Percentiles rank a stretch among this genome's conserved stretches.
These are phyloP conservation scores for Fusarium cicatricum DNA, from an alignment of 2,329 filamentous ascomycete genomes.

Conservation along the genomic window DNA sequence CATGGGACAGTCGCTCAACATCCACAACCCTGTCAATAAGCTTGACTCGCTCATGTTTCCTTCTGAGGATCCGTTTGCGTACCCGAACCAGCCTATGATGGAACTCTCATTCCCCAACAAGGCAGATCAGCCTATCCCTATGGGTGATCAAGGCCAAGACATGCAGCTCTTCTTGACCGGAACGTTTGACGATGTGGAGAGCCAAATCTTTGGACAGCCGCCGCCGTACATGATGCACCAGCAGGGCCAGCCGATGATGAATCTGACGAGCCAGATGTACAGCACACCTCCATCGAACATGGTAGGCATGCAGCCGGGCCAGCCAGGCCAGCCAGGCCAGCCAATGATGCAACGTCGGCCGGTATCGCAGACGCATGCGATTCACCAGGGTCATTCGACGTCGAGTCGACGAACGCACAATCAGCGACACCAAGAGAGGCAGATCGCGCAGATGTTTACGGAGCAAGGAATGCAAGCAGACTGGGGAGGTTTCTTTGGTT, in stretches of 20 bases:
- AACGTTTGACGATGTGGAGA: slow-evolving; percentile 72
- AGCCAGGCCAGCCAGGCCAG: slow-evolving; percentile 47
- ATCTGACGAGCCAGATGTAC: slow-evolving; percentile 55
- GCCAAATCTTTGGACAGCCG: slow-evolving; percentile 74
- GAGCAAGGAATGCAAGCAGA: slow-evolving; percentile 56
- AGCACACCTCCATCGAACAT: slow-evolving; percentile 49
- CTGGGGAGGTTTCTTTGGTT: slow-evolving; percentile 58
- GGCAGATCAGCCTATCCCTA: slow-evolving; percentile 45
- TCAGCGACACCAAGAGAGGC: slow-evolving; percentile 48
- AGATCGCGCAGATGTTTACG: slow-evolving; percentile 61
- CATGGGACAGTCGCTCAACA: slow-evolving; percentile 44
- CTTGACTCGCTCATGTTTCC: slow-evolving; percentile 84
- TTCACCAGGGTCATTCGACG: slow-evolving; percentile 38
- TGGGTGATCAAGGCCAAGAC: slow-evolving; percentile 47
- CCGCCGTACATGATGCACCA: slow-evolving; percentile 72
- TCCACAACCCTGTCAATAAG: slow-evolving; percentile 66
- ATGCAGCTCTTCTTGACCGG: slow-evolving; percentile 61
- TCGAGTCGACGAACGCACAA: slow-evolving; percentile 36
- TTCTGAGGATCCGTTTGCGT: slow-evolving; percentile 79
- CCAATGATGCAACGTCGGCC: slow-evolving; percentile 39
- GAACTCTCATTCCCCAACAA: slow-evolving; percentile 57
- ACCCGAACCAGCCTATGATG: slow-evolving; percentile 79
- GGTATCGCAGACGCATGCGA: slow-evolving; percentile 36
- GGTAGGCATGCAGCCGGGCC: slow-evolving; percentile 52
- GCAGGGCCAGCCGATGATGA: slow-evolving; percentile 53